These are phyloP conservation scores for Stemphylium lycopersici DNA, from an alignment of 2,329 filamentous ascomycete species.

Conservation along the genomic window DNA sequence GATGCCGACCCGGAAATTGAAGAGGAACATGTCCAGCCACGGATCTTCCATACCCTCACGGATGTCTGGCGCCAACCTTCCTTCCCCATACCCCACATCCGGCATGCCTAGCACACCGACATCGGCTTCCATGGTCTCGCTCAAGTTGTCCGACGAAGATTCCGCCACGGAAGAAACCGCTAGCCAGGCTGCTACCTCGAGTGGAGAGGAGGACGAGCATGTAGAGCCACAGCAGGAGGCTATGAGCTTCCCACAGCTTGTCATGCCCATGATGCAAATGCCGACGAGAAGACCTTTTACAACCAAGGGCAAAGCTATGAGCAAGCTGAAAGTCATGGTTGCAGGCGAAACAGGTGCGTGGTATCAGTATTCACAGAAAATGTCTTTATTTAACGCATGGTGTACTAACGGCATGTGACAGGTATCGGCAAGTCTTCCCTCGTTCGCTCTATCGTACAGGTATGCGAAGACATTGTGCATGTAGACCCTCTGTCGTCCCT, in stretches of 20 bases:
- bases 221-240: slow-evolving; percentile 44
- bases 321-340: slow-evolving; percentile 86
- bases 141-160: slow-evolving; percentile 64
- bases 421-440: slow-evolving; percentile 88
- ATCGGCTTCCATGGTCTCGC: slow-evolving; percentile 64
- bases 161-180: slow-evolving; percentile 60
- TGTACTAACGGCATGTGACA: slow-evolving; percentile 47
- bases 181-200: slow-evolving; percentile 62
- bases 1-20: slow-evolving; percentile 28
- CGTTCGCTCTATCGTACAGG: slow-evolving; percentile 84
- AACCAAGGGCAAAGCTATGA: slow-evolving; percentile 79
- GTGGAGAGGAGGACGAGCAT: slow-evolving; percentile 60
- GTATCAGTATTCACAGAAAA: background rate
- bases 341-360: slow-evolving; percentile 74
- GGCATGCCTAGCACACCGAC: slow-evolving; percentile 65
- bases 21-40: slow-evolving; percentile 31
- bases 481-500: slow-evolving; percentile 68
- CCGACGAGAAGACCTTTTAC: slow-evolving; percentile 90
- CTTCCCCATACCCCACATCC: slow-evolving; percentile 56
- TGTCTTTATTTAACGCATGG: background rate
- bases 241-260: slow-evolving; percentile 72
- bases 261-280: slow-evolving; percentile 96
- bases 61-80: slow-evolving; percentile 29
- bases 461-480: slow-evolving; percentile 91
- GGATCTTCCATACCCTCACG: slow-evolving; percentile 32